These are phyloP conservation scores for Globisporangium mamillatum DNA, from an alignment of 352 stramenopile genomes.

Conservation along the genomic window DNA sequence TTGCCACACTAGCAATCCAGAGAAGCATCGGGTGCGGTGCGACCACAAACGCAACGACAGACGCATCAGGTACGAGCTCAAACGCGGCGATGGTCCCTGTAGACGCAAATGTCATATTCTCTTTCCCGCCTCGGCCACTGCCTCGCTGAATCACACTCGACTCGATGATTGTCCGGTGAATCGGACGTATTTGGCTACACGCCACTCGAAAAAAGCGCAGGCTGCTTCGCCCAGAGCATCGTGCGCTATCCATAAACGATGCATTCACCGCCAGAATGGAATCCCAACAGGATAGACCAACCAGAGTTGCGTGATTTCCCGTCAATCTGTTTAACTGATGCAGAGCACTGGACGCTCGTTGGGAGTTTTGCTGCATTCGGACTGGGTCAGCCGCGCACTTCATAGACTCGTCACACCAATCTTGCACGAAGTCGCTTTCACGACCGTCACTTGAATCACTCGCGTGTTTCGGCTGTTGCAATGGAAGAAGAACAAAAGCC, in stretches of 20 bases:
- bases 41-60: neutral
- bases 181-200: slow-evolving; percentile 15
- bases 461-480: neutral
- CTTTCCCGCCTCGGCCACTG: neutral
- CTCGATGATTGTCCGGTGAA: slow-evolving; percentile 17
- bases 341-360: neutral
- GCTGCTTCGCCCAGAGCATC: slow-evolving; percentile 19
- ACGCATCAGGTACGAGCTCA: slow-evolving; percentile 5
- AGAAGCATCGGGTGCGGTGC: neutral
- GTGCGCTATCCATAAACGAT: slow-evolving; percentile 18
- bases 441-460: neutral
- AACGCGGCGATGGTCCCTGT: neutral
- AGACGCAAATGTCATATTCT: neutral
- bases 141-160: neutral
- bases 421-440: neutral
- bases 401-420: slow-evolving; percentile 4
- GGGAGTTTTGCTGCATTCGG: neutral
- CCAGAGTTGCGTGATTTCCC: neutral
- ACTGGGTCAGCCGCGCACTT: neutral
- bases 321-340: slow-evolving; percentile 6
- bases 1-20: slow-evolving; percentile 1
- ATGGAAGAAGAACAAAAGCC: neutral
- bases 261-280: slow-evolving; percentile 26
- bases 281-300: slow-evolving; percentile 23
- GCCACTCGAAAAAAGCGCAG: slow-evolving; percentile 24